Evolutionary conservation across 169 alveolate genomes (phyloP), one percentile per base, ranked within the genome.

Genomic region (Eimeria maxima): DNA sequence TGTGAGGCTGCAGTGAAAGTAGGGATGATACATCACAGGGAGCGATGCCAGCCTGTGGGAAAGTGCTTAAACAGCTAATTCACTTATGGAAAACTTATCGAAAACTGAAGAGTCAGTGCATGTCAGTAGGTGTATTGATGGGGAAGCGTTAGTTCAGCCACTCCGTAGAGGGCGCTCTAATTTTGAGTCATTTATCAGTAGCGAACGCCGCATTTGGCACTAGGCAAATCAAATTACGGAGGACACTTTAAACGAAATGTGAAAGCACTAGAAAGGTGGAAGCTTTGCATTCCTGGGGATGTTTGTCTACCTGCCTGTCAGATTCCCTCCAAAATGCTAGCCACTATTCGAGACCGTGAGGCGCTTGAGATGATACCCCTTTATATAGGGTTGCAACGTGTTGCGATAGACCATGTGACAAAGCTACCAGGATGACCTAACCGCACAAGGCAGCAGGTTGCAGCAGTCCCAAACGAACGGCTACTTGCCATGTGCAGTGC

Each of bases 331-430:
- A 87, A 55, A 38, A 65, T 53, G 81, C 63, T 7, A 87, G 94
- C 65, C 94, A 65, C 10, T 87, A 87, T 63, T 87, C 94, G 16
- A 87, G 94, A 45, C 69, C 63, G 94, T 87, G 81, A 63, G 94
- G 27, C 83, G 8, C 10, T 22, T 45, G 83, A 24, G 27, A 87
- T n/a, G 45, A 42, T 4, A 38, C 38, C 38, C 78, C 5, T 27
- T 63, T 84, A 55, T 45, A 55, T 45, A 55, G 38, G n/a, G 93
- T 71, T 80, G 50, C 69, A 27, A 47, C 16, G 47, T 42, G 27
- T 38, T 42, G 47, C 24, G 71, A 14, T 27, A 14, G 29, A 8
- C 2, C 90, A 11, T 38, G 29, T 33, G 83, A 33, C 20, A 24
- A 33, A 18, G 55, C 38, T 33, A 4, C 50, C 78, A 57, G 92